These are phyloP conservation scores for Plasmodium gonderi DNA, from an alignment of 169 alveolate genomes.

Conservation along the genomic window DNA sequence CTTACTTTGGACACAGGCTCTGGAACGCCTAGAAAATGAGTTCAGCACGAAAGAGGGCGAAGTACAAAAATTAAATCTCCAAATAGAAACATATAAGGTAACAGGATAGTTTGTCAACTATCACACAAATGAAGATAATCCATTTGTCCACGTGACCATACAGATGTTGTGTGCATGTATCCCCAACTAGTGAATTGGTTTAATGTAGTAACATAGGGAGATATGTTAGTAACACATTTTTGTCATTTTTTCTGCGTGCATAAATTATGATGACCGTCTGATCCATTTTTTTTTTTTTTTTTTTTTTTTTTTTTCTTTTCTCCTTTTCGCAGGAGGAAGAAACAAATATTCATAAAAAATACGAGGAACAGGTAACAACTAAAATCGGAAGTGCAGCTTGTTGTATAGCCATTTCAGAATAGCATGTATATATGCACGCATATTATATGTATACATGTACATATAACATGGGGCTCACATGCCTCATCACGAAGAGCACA, in stretches of 20 bases:
- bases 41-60: constrained; percentile 29
- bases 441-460: not conserved
- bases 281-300: not conserved
- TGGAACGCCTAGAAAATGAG: constrained; percentile 14
- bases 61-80: constrained; percentile 47
- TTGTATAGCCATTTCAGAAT: not conserved
- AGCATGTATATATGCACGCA: not conserved
- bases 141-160: too few species aligned
- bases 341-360: constrained; percentile 62
- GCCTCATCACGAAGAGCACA: not conserved
- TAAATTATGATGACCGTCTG: not conserved
- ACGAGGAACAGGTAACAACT: constrained; percentile 64
- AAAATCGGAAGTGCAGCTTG: not conserved
- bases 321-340: constrained; percentile 47
- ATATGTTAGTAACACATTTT: too few species aligned
- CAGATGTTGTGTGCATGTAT: too few species aligned
- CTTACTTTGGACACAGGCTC: not conserved
- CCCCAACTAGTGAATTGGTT: too few species aligned
- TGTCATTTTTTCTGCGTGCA: not conserved
- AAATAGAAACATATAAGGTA: constrained; percentile 67
- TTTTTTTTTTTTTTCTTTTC: too few species aligned
- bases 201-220: too few species aligned
- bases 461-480: not conserved
- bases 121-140: not conserved
- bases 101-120: not conserved